phyloP scores from a whole-genome alignment of 768 basidiomycete species.

The Kwoniella sp. region DNA sequence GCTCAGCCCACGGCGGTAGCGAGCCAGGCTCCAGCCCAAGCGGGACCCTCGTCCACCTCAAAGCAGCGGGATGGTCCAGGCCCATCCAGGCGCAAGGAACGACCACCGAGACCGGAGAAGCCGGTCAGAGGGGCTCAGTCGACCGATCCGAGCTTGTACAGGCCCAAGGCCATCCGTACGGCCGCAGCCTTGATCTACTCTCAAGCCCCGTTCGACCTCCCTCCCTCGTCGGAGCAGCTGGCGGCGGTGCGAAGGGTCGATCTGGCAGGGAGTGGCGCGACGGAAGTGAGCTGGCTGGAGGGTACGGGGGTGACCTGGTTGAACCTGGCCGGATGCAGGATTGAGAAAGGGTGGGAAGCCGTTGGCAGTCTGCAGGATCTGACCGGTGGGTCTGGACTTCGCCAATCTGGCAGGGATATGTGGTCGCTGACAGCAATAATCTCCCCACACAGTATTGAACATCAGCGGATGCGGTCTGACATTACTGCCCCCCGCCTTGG shows the following conservation, averaged over 20 bases:
- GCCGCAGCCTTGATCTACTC: conserved; percentile 33
- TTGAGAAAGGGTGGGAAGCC: conserved; percentile 35
- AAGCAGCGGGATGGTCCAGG: neutral
- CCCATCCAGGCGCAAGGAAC: neutral
- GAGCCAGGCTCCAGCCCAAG: neutral
- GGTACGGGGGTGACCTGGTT: conserved; percentile 37
- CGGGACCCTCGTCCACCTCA: neutral
- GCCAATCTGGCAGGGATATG: conserved; percentile 3
- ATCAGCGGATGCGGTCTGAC: conserved; percentile 30
- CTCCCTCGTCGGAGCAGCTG: conserved; percentile 26
- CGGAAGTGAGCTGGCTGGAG: conserved; percentile 30
- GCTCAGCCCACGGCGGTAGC: too few relatives aligned
- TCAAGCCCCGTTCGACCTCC: conserved; percentile 26
- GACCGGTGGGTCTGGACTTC: conserved; percentile 23
- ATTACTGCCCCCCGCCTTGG: conserved; percentile 17
- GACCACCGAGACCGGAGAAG: neutral
- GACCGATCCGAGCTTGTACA: conserved; percentile 29
- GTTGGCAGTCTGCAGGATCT: conserved; percentile 33
- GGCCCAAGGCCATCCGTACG: conserved; percentile 39
- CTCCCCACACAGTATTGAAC: conserved; percentile 27
- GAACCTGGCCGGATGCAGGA: conserved; percentile 32
- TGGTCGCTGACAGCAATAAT: neutral
- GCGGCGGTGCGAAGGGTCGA: conserved; percentile 25
- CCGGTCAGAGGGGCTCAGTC: conserved; percentile 5
- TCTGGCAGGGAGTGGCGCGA: conserved; percentile 29